Percentiles rank a stretch among this genome's conserved stretches.
Evolutionary conservation across 345 rosid species (phyloP).

Genomic region (Citrus glauca): DNA sequence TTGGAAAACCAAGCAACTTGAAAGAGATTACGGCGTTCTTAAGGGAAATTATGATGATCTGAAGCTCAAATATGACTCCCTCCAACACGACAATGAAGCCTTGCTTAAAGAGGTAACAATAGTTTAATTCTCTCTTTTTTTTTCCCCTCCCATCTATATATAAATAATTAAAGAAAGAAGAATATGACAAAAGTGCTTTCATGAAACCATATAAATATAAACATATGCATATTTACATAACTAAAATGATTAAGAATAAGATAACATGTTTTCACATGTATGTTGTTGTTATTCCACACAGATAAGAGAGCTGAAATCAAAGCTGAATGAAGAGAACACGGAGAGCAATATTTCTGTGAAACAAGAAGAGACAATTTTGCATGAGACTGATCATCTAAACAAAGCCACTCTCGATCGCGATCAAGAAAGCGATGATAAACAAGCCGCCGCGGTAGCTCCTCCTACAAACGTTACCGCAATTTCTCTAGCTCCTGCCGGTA

Average conservation of each 20-base stretch:
- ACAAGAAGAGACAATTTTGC: conserved; percentile 44
- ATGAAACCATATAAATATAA: background rate
- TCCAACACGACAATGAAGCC: conserved; percentile 73
- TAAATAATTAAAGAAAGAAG: too few relatives aligned
- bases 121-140: background rate
- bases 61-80: conserved; percentile 49
- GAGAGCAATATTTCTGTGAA: conserved; percentile 66
- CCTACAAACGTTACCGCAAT: conserved; percentile 17
- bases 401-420: background rate
- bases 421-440: conserved; percentile 5
- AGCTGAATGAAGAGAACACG: conserved; percentile 50
- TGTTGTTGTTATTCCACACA: conserved; percentile 15
- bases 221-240: too few relatives aligned
- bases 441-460: conserved; percentile 15
- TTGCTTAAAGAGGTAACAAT: conserved; percentile 71
- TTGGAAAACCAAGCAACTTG: conserved; percentile 83
- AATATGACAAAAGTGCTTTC: background rate
- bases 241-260: too few relatives aligned
- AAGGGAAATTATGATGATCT: conserved; percentile 60
- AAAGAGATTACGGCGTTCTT: conserved; percentile 61
- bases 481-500: too few relatives aligned
- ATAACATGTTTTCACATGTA: too few relatives aligned
- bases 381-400: conserved; percentile 31
- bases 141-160: too few relatives aligned
- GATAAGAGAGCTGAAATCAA: conserved; percentile 72